Base-by-base conservation (phyloP, 1,284 basidiomycete species). In the Trichosporon asahii region DNA sequence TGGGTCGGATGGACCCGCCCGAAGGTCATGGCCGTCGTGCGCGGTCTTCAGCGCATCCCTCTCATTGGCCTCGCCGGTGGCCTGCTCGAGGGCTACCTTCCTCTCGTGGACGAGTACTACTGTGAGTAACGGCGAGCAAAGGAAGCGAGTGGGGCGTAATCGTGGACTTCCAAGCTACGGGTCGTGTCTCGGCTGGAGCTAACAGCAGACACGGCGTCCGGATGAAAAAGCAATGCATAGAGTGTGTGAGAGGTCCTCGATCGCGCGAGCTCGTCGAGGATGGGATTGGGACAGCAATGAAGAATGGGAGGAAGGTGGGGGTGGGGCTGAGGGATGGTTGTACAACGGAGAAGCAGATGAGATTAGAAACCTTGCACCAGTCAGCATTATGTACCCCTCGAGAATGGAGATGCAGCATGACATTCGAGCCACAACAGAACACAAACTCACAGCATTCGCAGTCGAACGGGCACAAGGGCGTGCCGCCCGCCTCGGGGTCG, bases 51-150 rank as follows among this genome's bases (percentile, higher is more conserved):
- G 21, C 85, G 86, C 71, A 87, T 88, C 66, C 93, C 94, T 27
- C 71, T 96, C 44, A 77, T 98, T 29, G 89, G 91, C 29, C 79
- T 96, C 65, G 83, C 94, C 35, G 88, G 92, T 68, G 89, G 89
- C 25, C 85, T 97, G 68, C 83, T 95, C 72, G 89, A 89, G 74
- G 94, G 95, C 78, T 98, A 95, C 90, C 88, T 97, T 73, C 94
- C 94, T 11, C 85, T 98, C 77, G 93, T 98, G 74, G 91, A 98
- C 82, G 92, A 95, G 80, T 96, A 96, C 85, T 91, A 96, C 85
- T 97, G 93, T 94, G 77, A 78, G 92, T 87, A 8, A 0, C 1
- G 2, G 11, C 31, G 35, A 40, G 49, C 3, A 9, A 37, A 12
- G 35, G 33, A 18, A 15, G 27, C 29, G 12, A 63, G 40, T 18